A percentile compares a stretch with the other conserved stretches of the same genome.
phyloP scores from a whole-genome alignment of 129 eudicot genomes.

The Saussurea involucrata region DNA sequence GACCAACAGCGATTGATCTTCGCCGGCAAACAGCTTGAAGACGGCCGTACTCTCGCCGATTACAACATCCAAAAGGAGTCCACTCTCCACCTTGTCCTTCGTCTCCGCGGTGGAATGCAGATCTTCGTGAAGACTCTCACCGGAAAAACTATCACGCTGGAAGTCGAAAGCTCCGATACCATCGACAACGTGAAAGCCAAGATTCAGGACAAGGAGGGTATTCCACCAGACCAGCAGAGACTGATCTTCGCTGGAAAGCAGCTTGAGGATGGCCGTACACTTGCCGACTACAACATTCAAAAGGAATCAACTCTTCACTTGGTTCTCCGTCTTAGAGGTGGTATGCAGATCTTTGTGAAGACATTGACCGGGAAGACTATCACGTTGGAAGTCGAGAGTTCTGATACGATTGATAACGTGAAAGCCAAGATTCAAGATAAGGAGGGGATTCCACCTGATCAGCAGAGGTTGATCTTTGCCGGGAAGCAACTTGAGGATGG shows the following conservation, averaged over 20 bases:
- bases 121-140: slow-evolving; percentile 15
- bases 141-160: slow-evolving; percentile 16
- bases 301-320: slow-evolving; percentile 12
- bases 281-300: slow-evolving; percentile 1
- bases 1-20: slow-evolving; percentile 22
- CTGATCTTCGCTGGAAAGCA: slow-evolving; percentile 18
- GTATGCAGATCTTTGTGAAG: slow-evolving; percentile 21
- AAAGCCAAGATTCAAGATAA: not conserved
- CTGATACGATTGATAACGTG: not conserved
- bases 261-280: not conserved
- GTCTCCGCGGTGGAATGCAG: slow-evolving; percentile 4
- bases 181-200: slow-evolving; percentile 24
- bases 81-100: slow-evolving; percentile 3
- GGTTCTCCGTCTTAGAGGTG: not conserved
- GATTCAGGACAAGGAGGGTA: slow-evolving; percentile 18
- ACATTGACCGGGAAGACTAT: slow-evolving; percentile 4
- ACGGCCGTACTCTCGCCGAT: slow-evolving; percentile 15
- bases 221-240: slow-evolving; percentile 18
- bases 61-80: slow-evolving; percentile 30
- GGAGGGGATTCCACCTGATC: not conserved
- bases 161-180: slow-evolving; percentile 19
- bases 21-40: slow-evolving; percentile 17
- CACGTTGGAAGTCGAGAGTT: slow-evolving; percentile 11
- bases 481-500: not conserved
- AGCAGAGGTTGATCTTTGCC: not conserved